Percentiles rank a stretch among this genome's conserved stretches.
Evolutionary conservation across 2,329 filamentous ascomycete genomes (phyloP).

Genomic region (Bipolaris zeicola): DNA sequence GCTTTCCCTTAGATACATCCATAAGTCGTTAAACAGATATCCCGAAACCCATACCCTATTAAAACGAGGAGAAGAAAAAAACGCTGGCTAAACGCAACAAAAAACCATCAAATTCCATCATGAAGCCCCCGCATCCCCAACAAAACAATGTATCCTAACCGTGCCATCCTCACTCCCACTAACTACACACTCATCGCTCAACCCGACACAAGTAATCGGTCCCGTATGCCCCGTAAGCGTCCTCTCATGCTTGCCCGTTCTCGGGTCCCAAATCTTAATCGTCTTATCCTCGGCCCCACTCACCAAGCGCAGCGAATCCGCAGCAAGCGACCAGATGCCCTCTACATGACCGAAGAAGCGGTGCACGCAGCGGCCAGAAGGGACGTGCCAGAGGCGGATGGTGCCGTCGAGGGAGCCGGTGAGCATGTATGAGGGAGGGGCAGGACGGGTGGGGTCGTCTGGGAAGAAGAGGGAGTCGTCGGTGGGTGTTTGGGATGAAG

Average conservation of each 20-base stretch:
- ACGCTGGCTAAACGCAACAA: too few relatives aligned
- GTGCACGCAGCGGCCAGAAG: conserved; percentile 78
- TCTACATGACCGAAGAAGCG: conserved; percentile 98
- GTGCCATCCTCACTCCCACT: conserved; percentile 94
- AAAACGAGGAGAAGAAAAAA: neutral
- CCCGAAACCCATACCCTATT: too few relatives aligned
- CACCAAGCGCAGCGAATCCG: conserved; percentile 85
- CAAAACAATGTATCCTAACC: conserved; percentile 67
- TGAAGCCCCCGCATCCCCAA: neutral
- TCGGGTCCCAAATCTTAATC: conserved; percentile 94
- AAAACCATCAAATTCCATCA: neutral
- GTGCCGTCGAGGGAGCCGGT: conserved; percentile 91
- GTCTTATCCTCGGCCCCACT: conserved; percentile 91
- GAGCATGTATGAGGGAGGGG: conserved; percentile 88
- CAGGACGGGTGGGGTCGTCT: conserved; percentile 65
- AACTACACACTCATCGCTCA: conserved; percentile 87
- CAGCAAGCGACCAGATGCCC: conserved; percentile 91
- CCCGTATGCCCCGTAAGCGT: conserved; percentile 91
- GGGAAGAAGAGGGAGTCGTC: conserved; percentile 59
- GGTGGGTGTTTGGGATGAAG: neutral
- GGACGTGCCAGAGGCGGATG: conserved; percentile 89
- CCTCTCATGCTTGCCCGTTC: conserved; percentile 87
- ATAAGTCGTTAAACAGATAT: too few relatives aligned
- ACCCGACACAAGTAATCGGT: conserved; percentile 88
- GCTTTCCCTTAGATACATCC: too few relatives aligned